Conservation (phyloP, 163 green algal species). For the Chloromonas sp. region DNA sequence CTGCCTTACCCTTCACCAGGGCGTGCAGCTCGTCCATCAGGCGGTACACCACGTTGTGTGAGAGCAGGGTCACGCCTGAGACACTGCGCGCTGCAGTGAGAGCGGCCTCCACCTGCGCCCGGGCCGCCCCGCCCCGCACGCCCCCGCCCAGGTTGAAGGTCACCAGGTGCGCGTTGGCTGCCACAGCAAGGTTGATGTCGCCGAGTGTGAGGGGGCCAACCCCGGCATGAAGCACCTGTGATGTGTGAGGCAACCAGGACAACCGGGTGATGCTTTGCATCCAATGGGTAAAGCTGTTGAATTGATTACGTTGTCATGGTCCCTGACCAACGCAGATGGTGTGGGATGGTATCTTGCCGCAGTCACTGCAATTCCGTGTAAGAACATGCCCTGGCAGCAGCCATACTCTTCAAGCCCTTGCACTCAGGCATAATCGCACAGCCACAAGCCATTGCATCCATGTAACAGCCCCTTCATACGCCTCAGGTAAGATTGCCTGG, state of each 20-base stretch:
- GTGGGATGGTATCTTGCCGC: too few species aligned
- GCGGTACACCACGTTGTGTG: slow-evolving; percentile 82
- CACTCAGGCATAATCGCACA: too few species aligned
- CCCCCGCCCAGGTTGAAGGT: slow-evolving; percentile 70
- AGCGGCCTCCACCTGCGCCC: slow-evolving; percentile 29
- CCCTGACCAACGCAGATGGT: too few species aligned
- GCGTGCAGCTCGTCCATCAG: slow-evolving; percentile 72
- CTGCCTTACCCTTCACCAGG: slow-evolving; percentile 39
- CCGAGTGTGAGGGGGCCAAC: slow-evolving; percentile 75
- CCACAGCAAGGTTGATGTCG: slow-evolving; percentile 74
- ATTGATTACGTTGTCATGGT: too few species aligned
- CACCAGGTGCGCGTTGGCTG: slow-evolving; percentile 64
- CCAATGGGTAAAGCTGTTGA: too few species aligned
- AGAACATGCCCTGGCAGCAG: too few species aligned
- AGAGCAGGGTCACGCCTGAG: slow-evolving; percentile 43
- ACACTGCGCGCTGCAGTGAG: slow-evolving; percentile 38
- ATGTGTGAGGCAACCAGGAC: not conserved
- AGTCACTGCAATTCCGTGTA: too few species aligned
- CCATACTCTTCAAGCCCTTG: too few species aligned
- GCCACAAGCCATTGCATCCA: too few species aligned
- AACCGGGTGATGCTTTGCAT: too few species aligned
- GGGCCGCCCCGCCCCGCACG: not conserved
- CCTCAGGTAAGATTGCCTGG: too few species aligned
- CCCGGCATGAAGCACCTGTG: slow-evolving; percentile 52
- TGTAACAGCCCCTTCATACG: too few species aligned